A percentile compares a stretch with the other conserved stretches of the same genome.
These are phyloP conservation scores for Chrysanthemum seticuspe DNA, from an alignment of 129 eudicot species.

Conservation along the genomic window DNA sequence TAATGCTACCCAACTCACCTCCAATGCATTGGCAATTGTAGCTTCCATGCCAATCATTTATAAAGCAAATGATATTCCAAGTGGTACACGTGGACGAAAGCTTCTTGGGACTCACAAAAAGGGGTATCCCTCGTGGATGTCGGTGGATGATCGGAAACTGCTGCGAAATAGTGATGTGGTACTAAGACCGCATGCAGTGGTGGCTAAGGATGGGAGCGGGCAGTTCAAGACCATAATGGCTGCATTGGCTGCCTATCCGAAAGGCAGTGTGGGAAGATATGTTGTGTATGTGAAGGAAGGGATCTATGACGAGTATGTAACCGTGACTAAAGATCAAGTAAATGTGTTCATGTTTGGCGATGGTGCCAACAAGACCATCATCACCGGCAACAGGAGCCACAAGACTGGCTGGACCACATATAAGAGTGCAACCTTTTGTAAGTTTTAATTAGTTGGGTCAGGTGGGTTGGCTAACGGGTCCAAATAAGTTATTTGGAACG, in stretches of 20 bases:
- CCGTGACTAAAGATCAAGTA: neutral
- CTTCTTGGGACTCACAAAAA: neutral
- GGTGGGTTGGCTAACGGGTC: neutral
- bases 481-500: neutral
- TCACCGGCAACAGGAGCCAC: constrained; percentile 12
- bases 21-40: constrained; percentile 8
- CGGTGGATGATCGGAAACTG: constrained; percentile 5
- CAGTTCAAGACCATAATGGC: constrained; percentile 1
- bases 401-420: neutral
- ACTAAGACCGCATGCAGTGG: neutral
- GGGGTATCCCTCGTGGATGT: neutral
- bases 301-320: constrained; percentile 7
- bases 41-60: neutral
- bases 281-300: constrained; percentile 12
- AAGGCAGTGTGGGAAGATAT: neutral
- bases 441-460: neutral
- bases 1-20: constrained; percentile 6
- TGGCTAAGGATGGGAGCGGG: constrained; percentile 12
- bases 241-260: constrained; percentile 1
- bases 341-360: constrained; percentile 8
- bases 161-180: neutral
- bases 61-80: neutral
- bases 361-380: neutral
- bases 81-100: neutral
- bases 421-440: constrained; percentile 6